Evolutionary conservation across 2,329 filamentous ascomycete species (phyloP).

Genomic region (Colletotrichum spaethianum): DNA sequence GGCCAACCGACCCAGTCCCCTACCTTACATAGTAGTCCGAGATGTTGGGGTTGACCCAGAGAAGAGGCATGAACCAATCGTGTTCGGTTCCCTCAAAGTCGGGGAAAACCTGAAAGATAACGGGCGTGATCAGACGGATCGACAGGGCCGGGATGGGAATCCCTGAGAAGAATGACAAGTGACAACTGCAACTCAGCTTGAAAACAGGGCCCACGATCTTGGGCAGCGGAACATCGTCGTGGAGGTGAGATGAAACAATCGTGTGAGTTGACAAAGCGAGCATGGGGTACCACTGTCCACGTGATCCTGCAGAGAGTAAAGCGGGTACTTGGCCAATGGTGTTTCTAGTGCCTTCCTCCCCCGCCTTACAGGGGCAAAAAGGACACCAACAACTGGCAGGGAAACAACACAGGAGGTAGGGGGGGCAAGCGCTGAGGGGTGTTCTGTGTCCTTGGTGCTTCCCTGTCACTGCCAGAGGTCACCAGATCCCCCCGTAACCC

Average conservation of each 20-base stretch:
- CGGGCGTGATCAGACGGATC: constrained; percentile 22
- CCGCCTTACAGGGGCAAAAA: constrained; percentile 19
- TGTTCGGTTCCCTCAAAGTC: background rate
- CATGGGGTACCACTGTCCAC: background rate
- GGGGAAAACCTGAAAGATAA: background rate
- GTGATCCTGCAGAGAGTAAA: background rate
- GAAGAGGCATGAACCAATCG: background rate
- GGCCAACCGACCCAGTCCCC: background rate
- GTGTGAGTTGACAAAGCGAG: background rate
- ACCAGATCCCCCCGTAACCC: constrained; percentile 16
- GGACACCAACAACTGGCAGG: background rate
- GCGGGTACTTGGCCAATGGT: constrained; percentile 17
- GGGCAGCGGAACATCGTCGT: background rate
- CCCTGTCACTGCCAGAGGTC: background rate
- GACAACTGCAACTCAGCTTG: constrained; percentile 6
- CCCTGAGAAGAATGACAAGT: constrained; percentile 10
- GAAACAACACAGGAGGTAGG: background rate
- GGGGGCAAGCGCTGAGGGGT: background rate
- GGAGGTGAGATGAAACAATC: background rate
- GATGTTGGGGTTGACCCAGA: background rate
- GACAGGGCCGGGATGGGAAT: constrained; percentile 3
- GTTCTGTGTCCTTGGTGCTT: background rate
- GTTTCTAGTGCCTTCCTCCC: constrained; percentile 26
- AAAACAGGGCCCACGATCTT: background rate
- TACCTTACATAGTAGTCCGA: too few relatives aligned